Conservation (phyloP, 2,329 filamentous ascomycete genomes). For the Arthrobotrys musiformis region DNA sequence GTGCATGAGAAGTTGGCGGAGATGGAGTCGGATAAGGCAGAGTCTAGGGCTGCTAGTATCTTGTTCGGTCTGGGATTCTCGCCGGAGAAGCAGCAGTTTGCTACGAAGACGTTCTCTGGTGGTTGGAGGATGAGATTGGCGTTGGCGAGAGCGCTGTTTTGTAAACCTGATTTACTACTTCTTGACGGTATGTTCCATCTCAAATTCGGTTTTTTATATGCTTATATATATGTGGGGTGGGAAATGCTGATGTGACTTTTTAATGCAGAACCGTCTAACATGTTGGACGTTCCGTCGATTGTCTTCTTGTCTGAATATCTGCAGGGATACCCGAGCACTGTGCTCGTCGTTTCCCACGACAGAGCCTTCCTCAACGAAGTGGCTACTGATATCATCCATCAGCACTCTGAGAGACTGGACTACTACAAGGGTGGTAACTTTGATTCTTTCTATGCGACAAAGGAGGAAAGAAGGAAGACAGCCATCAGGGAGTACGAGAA, state of each 20-base stretch:
- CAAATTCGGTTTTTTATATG: background rate
- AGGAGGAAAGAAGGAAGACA: constrained; percentile 95
- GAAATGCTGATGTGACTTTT: constrained; percentile 56
- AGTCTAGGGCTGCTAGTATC: constrained; percentile 93
- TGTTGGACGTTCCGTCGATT: constrained; percentile 99
- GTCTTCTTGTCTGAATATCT: constrained; percentile 97
- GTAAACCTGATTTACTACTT: constrained; percentile 92
- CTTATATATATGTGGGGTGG: background rate
- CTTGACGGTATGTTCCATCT: constrained; percentile 77
- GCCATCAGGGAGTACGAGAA: constrained; percentile 98
- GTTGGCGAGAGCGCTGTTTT: constrained; percentile 93
- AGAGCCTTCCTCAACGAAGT: constrained; percentile 98
- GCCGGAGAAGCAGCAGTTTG: constrained; percentile 85
- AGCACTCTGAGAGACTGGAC: constrained; percentile 95
- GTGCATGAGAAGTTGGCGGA: constrained; percentile 91
- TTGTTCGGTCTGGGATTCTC: constrained; percentile 97
- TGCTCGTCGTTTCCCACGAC: constrained; percentile 98
- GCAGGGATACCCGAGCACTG: constrained; percentile 90
- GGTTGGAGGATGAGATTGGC: constrained; percentile 99
- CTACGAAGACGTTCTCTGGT: constrained; percentile 98
- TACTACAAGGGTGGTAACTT: constrained; percentile 99
- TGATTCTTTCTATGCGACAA: constrained; percentile 95
- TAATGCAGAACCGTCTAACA: constrained; percentile 88
- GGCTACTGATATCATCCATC: constrained; percentile 98
- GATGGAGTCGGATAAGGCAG: constrained; percentile 99